phyloP scores from a whole-genome alignment of 768 basidiomycete species.

The Agrocybe chaxingu region DNA sequence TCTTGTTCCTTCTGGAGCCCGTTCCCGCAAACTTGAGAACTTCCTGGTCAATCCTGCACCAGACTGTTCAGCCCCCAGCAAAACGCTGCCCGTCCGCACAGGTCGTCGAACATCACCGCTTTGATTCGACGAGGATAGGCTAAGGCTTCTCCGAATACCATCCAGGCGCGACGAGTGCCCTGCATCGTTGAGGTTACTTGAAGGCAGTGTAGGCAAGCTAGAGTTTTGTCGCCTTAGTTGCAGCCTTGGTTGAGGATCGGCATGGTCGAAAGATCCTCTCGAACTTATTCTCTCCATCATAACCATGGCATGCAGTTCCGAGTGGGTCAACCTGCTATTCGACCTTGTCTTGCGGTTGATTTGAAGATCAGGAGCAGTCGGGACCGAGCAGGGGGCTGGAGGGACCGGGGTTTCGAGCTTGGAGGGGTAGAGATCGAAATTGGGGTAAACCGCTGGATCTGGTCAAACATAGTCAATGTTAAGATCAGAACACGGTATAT shows the following conservation, averaged over 20 bases:
- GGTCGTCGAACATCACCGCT: too few species aligned
- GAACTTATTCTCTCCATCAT: conserved; percentile 28
- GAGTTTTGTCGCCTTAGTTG: not conserved
- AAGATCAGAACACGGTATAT: not conserved
- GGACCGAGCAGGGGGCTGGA: not conserved
- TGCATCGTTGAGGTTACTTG: too few species aligned
- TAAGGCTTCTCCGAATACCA: too few species aligned
- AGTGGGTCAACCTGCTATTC: conserved; percentile 28
- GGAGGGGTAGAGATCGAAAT: conserved; percentile 25
- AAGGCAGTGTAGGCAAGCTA: too few species aligned
- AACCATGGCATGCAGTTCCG: conserved; percentile 32
- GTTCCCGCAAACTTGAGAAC: too few species aligned
- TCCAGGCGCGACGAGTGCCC: too few species aligned
- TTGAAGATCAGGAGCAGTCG: not conserved
- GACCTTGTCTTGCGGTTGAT: conserved; percentile 2
- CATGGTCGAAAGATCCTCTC: conserved; percentile 11
- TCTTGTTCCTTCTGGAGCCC: not conserved
- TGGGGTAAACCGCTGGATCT: conserved; percentile 40
- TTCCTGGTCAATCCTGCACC: too few species aligned
- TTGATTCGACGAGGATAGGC: too few species aligned
- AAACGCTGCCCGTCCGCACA: too few species aligned
- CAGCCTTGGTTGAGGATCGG: conserved; percentile 1
- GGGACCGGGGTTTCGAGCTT: too few species aligned
- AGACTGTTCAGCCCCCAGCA: too few species aligned
- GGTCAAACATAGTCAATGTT: not conserved